A percentile compares a stretch with the other conserved stretches of the same genome.
Conservation (phyloP, 345 rosid genomes). For the Rhodamnia rubescens region DNA sequence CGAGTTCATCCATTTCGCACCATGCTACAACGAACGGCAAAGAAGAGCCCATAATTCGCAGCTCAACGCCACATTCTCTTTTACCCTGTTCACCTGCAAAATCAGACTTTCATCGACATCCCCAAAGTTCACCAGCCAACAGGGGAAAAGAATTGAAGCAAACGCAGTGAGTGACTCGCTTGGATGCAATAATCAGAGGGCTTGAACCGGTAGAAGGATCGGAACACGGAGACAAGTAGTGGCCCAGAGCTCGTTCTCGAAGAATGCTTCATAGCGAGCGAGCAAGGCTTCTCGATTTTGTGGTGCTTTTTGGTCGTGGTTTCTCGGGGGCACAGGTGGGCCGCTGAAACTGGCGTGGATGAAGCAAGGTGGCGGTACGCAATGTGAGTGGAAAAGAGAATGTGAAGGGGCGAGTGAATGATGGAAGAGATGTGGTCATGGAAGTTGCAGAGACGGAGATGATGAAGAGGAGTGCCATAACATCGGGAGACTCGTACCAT, state of each 20-base stretch:
- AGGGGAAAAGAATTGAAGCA: not conserved
- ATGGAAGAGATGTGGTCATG: not conserved
- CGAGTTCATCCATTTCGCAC: not conserved
- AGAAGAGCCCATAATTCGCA: not conserved
- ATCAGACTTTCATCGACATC: not conserved
- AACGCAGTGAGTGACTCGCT: slow-evolving; percentile 27
- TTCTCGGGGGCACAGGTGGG: slow-evolving; percentile 14
- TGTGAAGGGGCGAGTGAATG: not conserved
- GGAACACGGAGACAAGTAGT: slow-evolving; percentile 53
- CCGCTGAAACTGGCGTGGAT: slow-evolving; percentile 14
- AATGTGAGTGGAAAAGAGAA: not conserved
- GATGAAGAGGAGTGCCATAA: no score
- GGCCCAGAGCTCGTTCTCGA: slow-evolving; percentile 71
- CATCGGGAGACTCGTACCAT: no score
- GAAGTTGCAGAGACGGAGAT: not conserved
- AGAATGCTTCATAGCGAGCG: slow-evolving; percentile 29
- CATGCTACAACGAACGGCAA: not conserved
- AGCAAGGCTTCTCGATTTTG: slow-evolving; percentile 34
- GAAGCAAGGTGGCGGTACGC: not conserved
- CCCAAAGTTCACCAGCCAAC: not conserved
- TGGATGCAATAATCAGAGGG: slow-evolving; percentile 34
- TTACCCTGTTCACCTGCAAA: not conserved
- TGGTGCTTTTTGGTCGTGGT: not conserved
- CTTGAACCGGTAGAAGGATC: slow-evolving; percentile 45
- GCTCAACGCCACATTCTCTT: not conserved